These are phyloP conservation scores for Sphaerosporella brunnea DNA, from an alignment of 495 filamentous ascomycete species.

Conservation along the genomic window DNA sequence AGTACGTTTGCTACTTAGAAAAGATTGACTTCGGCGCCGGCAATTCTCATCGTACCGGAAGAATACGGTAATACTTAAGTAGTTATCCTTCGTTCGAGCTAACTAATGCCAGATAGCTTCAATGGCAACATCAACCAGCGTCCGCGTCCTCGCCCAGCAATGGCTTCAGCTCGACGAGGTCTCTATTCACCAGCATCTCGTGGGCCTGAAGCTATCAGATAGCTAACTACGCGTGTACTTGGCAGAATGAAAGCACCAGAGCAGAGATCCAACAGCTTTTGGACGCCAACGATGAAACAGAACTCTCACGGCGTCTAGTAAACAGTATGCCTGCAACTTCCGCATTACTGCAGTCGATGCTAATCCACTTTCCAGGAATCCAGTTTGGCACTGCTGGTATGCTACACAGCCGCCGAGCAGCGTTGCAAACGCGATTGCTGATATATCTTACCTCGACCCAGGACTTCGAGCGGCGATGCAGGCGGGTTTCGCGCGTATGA, in stretches of 20 bases:
- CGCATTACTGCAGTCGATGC: conserved; percentile 4
- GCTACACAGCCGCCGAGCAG: background rate
- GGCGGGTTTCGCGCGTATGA: conserved; percentile 54
- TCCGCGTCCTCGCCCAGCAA: conserved; percentile 18
- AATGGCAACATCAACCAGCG: too few species aligned
- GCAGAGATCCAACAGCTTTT: conserved; percentile 42
- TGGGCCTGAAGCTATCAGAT: background rate
- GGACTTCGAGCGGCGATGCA: conserved; percentile 48
- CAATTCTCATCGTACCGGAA: too few species aligned
- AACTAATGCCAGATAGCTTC: too few species aligned
- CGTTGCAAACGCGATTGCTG: background rate
- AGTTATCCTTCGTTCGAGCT: too few species aligned
- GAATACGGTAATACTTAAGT: too few species aligned
- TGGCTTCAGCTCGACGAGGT: conserved; percentile 51
- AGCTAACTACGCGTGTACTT: conserved; percentile 1
- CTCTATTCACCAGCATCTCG: background rate
- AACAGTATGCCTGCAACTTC: conserved; percentile 30
- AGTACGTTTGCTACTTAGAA: too few species aligned
- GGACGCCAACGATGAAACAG: conserved; percentile 31
- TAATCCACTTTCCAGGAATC: conserved; percentile 34
- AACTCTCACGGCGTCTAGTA: conserved; percentile 40
- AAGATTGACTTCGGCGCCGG: too few species aligned
- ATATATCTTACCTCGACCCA: background rate
- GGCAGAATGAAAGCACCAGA: conserved; percentile 38
- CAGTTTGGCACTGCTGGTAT: conserved; percentile 51